These are phyloP conservation scores for Yamadazyma takamatsuzukensis DNA, from an alignment of 805 yeast species.

Conservation along the genomic window DNA sequence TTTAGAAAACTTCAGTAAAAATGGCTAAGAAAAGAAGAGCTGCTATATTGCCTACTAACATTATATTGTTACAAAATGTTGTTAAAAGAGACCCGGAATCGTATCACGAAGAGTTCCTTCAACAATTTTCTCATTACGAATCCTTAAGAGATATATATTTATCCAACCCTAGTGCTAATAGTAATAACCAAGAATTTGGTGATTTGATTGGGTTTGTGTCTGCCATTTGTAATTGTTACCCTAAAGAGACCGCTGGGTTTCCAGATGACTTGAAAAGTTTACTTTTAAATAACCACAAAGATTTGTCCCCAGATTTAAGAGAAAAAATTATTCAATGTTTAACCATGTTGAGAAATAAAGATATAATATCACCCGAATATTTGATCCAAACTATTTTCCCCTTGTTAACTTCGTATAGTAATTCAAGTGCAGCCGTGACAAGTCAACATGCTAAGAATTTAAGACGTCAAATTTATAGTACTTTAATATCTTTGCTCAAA, in stretches of 20 bases:
- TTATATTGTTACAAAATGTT: conserved; percentile 85
- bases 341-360: conserved; percentile 86
- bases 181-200: conserved; percentile 59
- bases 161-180: conserved; percentile 53
- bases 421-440: conserved; percentile 32
- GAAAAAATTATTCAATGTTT: conserved; percentile 89
- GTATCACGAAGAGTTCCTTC: conserved; percentile 87
- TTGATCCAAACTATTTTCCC: conserved; percentile 89
- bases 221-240: conserved; percentile 88
- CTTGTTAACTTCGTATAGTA: conserved; percentile 60
- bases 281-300: conserved; percentile 71
- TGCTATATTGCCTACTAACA: conserved; percentile 88
- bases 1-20: conserved; percentile 1
- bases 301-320: conserved; percentile 76
- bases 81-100: conserved; percentile 94
- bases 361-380: conserved; percentile 70
- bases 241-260: conserved; percentile 79
- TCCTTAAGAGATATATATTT: conserved; percentile 84
- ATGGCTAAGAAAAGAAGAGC: conserved; percentile 92
- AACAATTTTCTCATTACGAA: conserved; percentile 90
- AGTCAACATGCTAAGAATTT: conserved; percentile 75
- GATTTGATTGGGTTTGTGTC: conserved; percentile 88
- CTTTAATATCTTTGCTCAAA: conserved; percentile 74
- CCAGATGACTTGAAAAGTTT: conserved; percentile 76
- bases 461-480: conserved; percentile 76